A percentile compares a stretch with the other conserved stretches of the same genome.
These are phyloP conservation scores for Exophiala xenobiotica DNA, from an alignment of 2,329 filamentous ascomycete species.

Conservation along the genomic window DNA sequence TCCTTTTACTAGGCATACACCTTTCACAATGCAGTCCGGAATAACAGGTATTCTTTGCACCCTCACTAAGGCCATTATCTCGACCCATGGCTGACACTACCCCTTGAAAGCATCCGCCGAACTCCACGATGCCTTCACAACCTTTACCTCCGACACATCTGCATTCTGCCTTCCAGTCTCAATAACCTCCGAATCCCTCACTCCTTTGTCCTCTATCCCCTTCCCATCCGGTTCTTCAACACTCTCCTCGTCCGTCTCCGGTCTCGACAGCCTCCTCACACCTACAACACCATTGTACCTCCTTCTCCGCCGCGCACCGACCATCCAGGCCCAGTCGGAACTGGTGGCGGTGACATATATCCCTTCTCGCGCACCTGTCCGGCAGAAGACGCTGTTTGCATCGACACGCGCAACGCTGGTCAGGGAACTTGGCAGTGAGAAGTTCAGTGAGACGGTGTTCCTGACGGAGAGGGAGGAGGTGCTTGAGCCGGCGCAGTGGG, in stretches of 20 bases:
- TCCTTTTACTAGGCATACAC: not conserved
- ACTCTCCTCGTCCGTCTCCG: conserved; percentile 53
- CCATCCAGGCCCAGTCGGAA: conserved; percentile 17
- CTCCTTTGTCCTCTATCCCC: conserved; percentile 40
- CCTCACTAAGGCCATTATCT: conserved; percentile 6
- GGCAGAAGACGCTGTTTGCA: conserved; percentile 66
- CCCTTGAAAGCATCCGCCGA: conserved; percentile 43
- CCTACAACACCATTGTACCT: conserved; percentile 60
- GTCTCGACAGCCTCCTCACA: conserved; percentile 52
- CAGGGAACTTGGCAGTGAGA: conserved; percentile 61
- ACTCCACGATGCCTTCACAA: conserved; percentile 47
- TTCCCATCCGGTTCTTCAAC: conserved; percentile 38
- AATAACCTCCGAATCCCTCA: conserved; percentile 46
- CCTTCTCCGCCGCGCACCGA: conserved; percentile 49
- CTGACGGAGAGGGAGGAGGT: conserved; percentile 60
- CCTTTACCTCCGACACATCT: conserved; percentile 42
- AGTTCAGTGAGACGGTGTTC: conserved; percentile 59
- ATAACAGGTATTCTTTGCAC: conserved; percentile 41
- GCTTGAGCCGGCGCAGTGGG: conserved; percentile 53
- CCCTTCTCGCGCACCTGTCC: conserved; percentile 61
- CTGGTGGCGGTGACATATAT: conserved; percentile 61
- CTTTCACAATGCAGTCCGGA: conserved; percentile 50
- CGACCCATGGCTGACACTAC: not conserved
- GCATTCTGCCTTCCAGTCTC: conserved; percentile 49
- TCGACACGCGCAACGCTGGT: conserved; percentile 61